A percentile compares a stretch with the other conserved stretches of the same genome.
phyloP scores from a whole-genome alignment of 371 early-diverging fungal genomes.

The Syncephalastrum racemosum region DNA sequence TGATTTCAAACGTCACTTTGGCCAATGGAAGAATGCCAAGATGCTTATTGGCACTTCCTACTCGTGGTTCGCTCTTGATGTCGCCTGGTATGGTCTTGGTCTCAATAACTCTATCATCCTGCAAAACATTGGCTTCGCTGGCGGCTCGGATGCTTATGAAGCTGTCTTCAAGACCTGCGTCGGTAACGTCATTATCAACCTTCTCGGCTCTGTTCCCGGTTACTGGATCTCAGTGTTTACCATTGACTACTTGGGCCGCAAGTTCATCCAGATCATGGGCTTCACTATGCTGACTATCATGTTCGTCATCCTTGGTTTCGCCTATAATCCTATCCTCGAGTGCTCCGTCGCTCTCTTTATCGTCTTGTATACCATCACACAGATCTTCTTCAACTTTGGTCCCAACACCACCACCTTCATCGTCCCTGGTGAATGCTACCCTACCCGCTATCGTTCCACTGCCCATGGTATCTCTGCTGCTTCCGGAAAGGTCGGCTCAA shows the following conservation, averaged over 20 bases:
- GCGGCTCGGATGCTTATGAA: conserved; percentile 49
- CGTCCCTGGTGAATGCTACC: conserved; percentile 87
- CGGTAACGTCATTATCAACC: conserved; percentile 77
- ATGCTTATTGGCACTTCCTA: conserved; percentile 61
- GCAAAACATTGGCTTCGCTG: conserved; percentile 63
- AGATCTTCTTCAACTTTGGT: conserved; percentile 88
- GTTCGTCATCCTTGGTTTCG: conserved; percentile 48
- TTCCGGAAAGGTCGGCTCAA: conserved; percentile 84
- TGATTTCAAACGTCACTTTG: conserved; percentile 63
- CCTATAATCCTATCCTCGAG: conserved; percentile 47
- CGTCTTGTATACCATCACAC: conserved; percentile 72
- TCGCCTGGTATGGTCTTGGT: conserved; percentile 86
- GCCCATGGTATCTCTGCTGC: conserved; percentile 91
- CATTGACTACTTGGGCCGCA: conserved; percentile 84
- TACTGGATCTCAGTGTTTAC: conserved; percentile 81
- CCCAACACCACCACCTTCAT: conserved; percentile 83
- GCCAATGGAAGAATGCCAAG: conserved; percentile 54
- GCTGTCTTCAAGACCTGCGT: conserved; percentile 58
- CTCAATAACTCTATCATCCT: conserved; percentile 77
- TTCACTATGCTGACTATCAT: conserved; percentile 49
- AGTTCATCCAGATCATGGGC: conserved; percentile 79
- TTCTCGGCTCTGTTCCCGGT: conserved; percentile 86
- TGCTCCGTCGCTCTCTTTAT: conserved; percentile 63
- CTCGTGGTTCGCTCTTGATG: conserved; percentile 80
- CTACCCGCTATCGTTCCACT: conserved; percentile 83